A percentile compares a stretch with the other conserved stretches of the same genome.
phyloP scores from a whole-genome alignment of 2,329 filamentous ascomycete species.

The Whalleya microplaca region DNA sequence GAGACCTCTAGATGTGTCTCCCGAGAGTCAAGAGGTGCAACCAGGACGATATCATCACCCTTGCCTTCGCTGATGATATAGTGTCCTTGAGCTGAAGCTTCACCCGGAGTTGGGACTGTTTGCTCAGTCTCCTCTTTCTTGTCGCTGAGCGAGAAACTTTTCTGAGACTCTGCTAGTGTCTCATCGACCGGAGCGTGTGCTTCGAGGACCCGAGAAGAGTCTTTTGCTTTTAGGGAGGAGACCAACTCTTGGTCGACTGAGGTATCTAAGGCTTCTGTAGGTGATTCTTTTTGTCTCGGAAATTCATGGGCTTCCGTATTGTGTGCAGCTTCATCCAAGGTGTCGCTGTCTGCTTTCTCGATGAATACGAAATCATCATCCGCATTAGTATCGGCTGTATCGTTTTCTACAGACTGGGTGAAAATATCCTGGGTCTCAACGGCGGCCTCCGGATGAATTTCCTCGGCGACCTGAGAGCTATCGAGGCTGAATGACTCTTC shows the following conservation, averaged over 20 bases:
- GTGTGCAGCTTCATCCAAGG: constrained; percentile 9
- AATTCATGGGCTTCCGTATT: not conserved
- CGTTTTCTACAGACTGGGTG: not conserved
- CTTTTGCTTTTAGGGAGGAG: not conserved
- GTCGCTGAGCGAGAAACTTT: no score
- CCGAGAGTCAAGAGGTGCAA: not conserved
- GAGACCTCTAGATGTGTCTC: not conserved
- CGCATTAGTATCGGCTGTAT: not conserved
- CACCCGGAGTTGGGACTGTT: not conserved
- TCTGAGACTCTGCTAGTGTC: not conserved
- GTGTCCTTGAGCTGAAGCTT: not conserved
- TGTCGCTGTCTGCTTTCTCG: constrained; percentile 6
- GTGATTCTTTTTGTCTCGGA: not conserved
- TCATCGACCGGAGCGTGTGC: no score
- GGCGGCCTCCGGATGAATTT: not conserved
- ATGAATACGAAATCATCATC: constrained; percentile 19
- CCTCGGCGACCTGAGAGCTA: not conserved
- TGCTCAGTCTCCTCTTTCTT: not conserved
- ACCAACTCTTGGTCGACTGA: not conserved
- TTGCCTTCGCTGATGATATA: not conserved
- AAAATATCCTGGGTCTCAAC: not conserved
- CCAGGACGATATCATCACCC: not conserved
- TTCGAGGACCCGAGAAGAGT: not conserved
- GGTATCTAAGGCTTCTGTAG: not conserved
- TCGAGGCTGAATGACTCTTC: not conserved